Percentiles rank a stretch among this genome's conserved stretches.
These are phyloP conservation scores for Syncephalastrum sp. DNA, from an alignment of 371 early-diverging fungal species.

Conservation along the genomic window DNA sequence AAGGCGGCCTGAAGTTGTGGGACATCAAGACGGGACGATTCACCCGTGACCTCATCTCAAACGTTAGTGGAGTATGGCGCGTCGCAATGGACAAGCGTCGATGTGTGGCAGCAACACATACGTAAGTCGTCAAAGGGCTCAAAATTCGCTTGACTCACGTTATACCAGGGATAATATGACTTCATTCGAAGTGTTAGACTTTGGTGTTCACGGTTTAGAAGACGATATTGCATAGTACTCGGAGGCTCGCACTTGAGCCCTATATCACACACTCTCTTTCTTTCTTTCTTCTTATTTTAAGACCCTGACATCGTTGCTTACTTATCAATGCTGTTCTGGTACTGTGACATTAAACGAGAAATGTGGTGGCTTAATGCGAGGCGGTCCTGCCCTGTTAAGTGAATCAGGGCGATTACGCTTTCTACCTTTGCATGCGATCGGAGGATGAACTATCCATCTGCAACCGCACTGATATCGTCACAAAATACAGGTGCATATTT, in stretches of 20 bases:
- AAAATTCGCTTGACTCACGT: background rate
- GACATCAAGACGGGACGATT: slow-evolving; percentile 80
- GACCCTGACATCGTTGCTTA: too few relatives aligned
- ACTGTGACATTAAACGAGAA: too few relatives aligned
- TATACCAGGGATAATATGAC: slow-evolving; percentile 12
- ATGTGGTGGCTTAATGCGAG: too few relatives aligned
- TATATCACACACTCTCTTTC: too few relatives aligned
- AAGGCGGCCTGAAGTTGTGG: slow-evolving; percentile 92
- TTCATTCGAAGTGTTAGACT: slow-evolving; percentile 21
- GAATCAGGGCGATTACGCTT: too few relatives aligned
- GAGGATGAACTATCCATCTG: too few relatives aligned
- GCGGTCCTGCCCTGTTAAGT: too few relatives aligned
- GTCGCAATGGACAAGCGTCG: slow-evolving; percentile 82
- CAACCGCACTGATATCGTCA: too few relatives aligned
- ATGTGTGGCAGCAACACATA: slow-evolving; percentile 86
- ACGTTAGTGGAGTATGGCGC: slow-evolving; percentile 89
- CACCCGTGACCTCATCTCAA: slow-evolving; percentile 71
- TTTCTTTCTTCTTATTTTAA: background rate
- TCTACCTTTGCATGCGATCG: too few relatives aligned
- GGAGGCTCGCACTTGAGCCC: too few relatives aligned
- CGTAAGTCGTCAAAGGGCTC: slow-evolving; percentile 24
- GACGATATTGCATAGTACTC: background rate
- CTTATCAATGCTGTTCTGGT: too few relatives aligned
- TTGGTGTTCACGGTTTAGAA: slow-evolving; percentile 20
- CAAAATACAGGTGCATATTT: too few relatives aligned